Percentiles rank a stretch among this genome's conserved stretches.
Conservation (phyloP, 768 basidiomycete genomes). For the Ramaria sp. region DNA sequence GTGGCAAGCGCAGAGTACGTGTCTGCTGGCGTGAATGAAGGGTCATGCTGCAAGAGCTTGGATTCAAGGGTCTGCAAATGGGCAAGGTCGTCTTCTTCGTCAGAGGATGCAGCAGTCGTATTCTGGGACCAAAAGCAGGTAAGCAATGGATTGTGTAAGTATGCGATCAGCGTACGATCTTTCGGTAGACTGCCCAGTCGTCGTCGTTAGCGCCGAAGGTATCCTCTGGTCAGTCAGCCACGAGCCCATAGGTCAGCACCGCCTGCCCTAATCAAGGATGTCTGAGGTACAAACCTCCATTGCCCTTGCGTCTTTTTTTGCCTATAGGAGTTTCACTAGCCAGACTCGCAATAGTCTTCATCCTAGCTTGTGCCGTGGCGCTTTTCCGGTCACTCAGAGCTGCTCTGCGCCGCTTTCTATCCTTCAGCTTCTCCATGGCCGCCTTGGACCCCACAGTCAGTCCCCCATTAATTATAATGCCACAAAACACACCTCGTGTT, state of each 20-base stretch:
- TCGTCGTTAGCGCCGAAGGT: conserved; percentile 90
- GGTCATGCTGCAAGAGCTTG: conserved; percentile 75
- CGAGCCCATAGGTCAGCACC: conserved; percentile 1
- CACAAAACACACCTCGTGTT: conserved; percentile 60
- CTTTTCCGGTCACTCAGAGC: conserved; percentile 88
- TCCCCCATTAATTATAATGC: neutral
- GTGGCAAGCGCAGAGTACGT: conserved; percentile 73
- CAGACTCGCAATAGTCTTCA: conserved; percentile 91
- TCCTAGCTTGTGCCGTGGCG: conserved; percentile 87
- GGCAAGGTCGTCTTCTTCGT: conserved; percentile 79
- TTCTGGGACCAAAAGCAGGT: conserved; percentile 34
- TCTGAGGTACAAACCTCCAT: conserved; percentile 43
- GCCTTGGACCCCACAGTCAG: conserved; percentile 29
- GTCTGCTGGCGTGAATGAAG: conserved; percentile 68
- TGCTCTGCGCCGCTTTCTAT: conserved; percentile 64
- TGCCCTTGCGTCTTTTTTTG: conserved; percentile 78
- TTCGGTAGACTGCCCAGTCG: conserved; percentile 96
- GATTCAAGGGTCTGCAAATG: conserved; percentile 67
- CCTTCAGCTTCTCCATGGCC: conserved; percentile 78
- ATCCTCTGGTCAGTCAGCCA: conserved; percentile 48
- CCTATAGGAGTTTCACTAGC: conserved; percentile 78
- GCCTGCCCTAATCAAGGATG: neutral
- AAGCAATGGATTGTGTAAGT: neutral
- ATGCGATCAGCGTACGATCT: conserved; percentile 54
- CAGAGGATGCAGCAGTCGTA: conserved; percentile 59